Evolutionary conservation across 75 land plant genomes (phyloP).

Genomic region (Cryptomeria japonica): DNA sequence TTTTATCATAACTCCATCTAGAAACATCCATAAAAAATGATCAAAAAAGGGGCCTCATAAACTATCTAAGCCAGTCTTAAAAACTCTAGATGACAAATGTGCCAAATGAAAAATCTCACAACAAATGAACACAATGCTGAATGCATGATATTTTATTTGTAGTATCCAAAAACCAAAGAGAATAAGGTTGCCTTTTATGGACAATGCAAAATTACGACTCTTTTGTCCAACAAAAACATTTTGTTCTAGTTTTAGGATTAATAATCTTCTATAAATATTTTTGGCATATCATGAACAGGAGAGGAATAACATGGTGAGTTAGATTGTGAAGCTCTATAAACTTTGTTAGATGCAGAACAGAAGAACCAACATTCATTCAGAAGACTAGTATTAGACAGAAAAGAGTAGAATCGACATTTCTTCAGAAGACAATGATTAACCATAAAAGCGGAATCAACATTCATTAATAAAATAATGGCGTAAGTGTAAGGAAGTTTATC

Average conservation of each 20-base stretch:
- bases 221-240: background rate
- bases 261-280: background rate
- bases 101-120: background rate
- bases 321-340: background rate
- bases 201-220: background rate
- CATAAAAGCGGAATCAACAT: background rate
- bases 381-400: background rate
- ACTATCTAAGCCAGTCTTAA: background rate
- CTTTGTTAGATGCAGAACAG: background rate
- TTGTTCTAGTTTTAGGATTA: background rate
- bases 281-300: background rate
- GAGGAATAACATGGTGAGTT: background rate
- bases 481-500: slow-evolving; percentile 1
- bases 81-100: background rate
- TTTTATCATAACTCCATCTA: too few relatives aligned
- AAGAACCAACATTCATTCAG: background rate
- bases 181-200: background rate
- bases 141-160: background rate
- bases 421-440: background rate
- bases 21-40: too few relatives aligned
- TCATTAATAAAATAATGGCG: background rate
- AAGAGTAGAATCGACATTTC: background rate
- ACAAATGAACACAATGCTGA: background rate
- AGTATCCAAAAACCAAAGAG: background rate
- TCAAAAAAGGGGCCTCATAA: background rate